Percentiles rank a stretch among this genome's conserved stretches.
phyloP scores from a whole-genome alignment of 305 asterid genomes.

The Fraxinus latifolia region DNA sequence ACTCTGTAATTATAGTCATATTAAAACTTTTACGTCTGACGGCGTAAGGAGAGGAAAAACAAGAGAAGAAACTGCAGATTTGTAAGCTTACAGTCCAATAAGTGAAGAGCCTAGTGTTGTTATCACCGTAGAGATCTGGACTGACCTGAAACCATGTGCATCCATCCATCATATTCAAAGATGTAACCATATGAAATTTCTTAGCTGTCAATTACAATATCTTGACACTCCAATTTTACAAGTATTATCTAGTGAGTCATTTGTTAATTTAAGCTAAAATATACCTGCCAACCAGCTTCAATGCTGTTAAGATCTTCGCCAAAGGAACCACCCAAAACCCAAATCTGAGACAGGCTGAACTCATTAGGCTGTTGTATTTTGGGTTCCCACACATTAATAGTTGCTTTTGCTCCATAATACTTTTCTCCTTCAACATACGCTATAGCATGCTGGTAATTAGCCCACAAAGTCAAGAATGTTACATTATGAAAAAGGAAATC shows the following conservation, averaged over 20 bases:
- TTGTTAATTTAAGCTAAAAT: not conserved
- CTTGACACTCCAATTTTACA: not conserved
- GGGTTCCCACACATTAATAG: slow-evolving; percentile 95
- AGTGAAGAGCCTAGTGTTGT: slow-evolving; percentile 86
- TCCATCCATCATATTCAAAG: slow-evolving; percentile 21
- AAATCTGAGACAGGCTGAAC: slow-evolving; percentile 88
- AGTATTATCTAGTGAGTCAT: not conserved
- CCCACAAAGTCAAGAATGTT: slow-evolving; percentile 1
- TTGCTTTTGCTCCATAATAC: slow-evolving; percentile 88
- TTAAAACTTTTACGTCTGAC: not conserved
- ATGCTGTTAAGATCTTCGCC: slow-evolving; percentile 98
- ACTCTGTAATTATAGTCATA: slow-evolving; percentile 43
- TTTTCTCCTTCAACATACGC: slow-evolving; percentile 90
- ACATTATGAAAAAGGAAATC: not conserved
- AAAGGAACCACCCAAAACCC: slow-evolving; percentile 93
- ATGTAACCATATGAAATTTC: not conserved
- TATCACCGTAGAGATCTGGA: slow-evolving; percentile 91
- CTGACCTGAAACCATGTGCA: slow-evolving; percentile 63
- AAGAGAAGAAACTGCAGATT: not conserved
- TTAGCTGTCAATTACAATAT: not conserved
- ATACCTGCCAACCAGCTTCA: slow-evolving; percentile 99
- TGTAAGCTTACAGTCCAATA: slow-evolving; percentile 84
- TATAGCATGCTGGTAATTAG: slow-evolving; percentile 54
- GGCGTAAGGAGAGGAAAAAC: not conserved
- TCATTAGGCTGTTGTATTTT: slow-evolving; percentile 85